Base-by-base conservation (phyloP, 768 basidiomycete species). In the Mycena crocata region DNA sequence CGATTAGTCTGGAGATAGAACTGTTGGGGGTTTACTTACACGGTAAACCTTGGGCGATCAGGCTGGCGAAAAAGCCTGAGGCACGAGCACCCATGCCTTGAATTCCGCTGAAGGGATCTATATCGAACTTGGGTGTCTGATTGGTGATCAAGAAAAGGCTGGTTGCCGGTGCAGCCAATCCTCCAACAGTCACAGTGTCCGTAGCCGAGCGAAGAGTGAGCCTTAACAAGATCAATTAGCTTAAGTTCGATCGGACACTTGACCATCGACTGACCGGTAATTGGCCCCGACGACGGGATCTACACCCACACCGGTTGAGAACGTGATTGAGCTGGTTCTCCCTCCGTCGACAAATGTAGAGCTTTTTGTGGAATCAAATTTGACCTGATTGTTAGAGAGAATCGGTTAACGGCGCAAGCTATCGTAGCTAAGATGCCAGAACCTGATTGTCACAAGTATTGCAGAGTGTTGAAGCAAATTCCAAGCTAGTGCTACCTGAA, bases 61-160 rank as follows among this genome's bases (percentile, higher is more conserved):
- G 80, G 46, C 79, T 78, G 1, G 80, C 81, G 65, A 88, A 87
- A 67, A 87, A 81, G n/a, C 86, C 86, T 67, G 82, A 78, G 13
- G 83, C 85, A 32, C 75, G 77, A 24, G 86, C 80, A 52, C 83
- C 79, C 83, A 88, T 84, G 60, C 87, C 87, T 74, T 85, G 84
- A 57, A 87, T 88, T 5, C 86, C 87, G 65, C 83, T 84, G 81
- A 86, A 88, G 9, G 86, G 86, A 75, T 88, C 84, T 21, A 85
- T 82, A 52, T 80, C 76, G 74, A 88, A 88, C 34, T 80, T 79
- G 1, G 81, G 75, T 0, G 87, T 88, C 75, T 89, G 86, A 65
- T 84, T 74, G 8, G 85, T 85, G 75, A 88, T 86, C 31, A 86
- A 81, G 73, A 84, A 86, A 21, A 89, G 75, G 44, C 72, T 76